phyloP scores from a whole-genome alignment of 208 protist genomes.

The Crithidia acanthocephali region DNA sequence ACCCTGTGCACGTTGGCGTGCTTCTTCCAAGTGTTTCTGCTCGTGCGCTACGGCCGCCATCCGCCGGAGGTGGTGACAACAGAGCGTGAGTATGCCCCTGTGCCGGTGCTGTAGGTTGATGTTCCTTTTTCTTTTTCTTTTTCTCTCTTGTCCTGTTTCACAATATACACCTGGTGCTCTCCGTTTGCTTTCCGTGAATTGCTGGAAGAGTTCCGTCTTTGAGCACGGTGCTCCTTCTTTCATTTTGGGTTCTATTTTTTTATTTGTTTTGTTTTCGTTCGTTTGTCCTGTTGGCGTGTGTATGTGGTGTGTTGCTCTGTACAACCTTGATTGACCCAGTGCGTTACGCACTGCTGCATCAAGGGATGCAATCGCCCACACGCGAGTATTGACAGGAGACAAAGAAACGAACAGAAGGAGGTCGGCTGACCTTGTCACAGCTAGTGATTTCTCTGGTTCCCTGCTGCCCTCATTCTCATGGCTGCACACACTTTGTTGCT shows the following conservation, averaged over 20 bases:
- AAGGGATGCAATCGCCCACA: background rate
- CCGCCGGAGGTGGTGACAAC: slow-evolving; percentile 26
- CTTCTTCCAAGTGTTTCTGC: slow-evolving; percentile 57
- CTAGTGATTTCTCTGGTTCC: too few relatives aligned
- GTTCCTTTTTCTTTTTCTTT: background rate
- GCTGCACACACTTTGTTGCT: too few relatives aligned
- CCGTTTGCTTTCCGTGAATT: background rate
- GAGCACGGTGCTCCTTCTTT: too few relatives aligned
- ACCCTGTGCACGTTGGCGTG: slow-evolving; percentile 49
- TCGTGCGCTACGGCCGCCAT: slow-evolving; percentile 54
- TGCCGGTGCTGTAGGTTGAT: slow-evolving; percentile 14
- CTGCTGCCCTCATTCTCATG: too few relatives aligned
- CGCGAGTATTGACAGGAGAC: too few relatives aligned
- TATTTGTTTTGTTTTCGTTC: background rate
- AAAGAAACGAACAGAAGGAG: too few relatives aligned
- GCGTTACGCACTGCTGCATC: background rate
- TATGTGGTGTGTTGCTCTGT: background rate
- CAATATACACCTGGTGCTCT: too few relatives aligned
- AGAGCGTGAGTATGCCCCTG: slow-evolving; percentile 13
- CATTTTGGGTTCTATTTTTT: too few relatives aligned
- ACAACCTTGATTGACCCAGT: background rate
- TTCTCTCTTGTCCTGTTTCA: background rate
- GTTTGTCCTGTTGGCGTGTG: background rate
- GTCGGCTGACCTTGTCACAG: background rate
- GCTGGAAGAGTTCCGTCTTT: too few relatives aligned